Conservation (phyloP, 1,139 yeast species). For the Kodamaea plutei region DNA sequence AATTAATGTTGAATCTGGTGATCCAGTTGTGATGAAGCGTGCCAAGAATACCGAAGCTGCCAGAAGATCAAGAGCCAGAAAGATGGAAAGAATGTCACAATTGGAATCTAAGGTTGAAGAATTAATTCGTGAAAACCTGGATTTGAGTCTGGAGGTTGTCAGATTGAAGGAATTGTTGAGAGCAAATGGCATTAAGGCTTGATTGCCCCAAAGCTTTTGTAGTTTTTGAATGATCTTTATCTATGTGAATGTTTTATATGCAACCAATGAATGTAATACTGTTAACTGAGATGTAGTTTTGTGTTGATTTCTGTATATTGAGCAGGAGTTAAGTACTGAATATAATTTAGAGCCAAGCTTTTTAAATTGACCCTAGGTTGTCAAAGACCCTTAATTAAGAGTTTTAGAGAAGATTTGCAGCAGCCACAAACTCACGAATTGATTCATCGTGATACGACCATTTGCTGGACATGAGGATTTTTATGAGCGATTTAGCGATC, state of each 20-base stretch:
- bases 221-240: no score
- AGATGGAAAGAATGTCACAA: conserved; percentile 82
- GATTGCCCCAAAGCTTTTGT: no score
- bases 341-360: no score
- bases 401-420: no score
- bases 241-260: background rate
- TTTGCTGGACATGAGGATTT: no score
- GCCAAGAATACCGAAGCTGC: conserved; percentile 98
- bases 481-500: no score
- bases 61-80: conserved; percentile 89
- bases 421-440: no score
- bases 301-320: no score
- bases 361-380: no score
- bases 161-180: conserved; percentile 50
- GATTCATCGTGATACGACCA: no score
- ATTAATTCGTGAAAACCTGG: conserved; percentile 51
- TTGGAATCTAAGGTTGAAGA: conserved; percentile 74
- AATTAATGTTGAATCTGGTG: conserved; percentile 53
- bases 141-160: conserved; percentile 54
- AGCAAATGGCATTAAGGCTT: conserved; percentile 8
- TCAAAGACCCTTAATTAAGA: no score
- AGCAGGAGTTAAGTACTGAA: no score
- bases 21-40: conserved; percentile 72
- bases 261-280: background rate
- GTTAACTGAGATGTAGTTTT: background rate